phyloP scores from a whole-genome alignment of 495 filamentous ascomycete species.

The Penicillium tannophilum region DNA sequence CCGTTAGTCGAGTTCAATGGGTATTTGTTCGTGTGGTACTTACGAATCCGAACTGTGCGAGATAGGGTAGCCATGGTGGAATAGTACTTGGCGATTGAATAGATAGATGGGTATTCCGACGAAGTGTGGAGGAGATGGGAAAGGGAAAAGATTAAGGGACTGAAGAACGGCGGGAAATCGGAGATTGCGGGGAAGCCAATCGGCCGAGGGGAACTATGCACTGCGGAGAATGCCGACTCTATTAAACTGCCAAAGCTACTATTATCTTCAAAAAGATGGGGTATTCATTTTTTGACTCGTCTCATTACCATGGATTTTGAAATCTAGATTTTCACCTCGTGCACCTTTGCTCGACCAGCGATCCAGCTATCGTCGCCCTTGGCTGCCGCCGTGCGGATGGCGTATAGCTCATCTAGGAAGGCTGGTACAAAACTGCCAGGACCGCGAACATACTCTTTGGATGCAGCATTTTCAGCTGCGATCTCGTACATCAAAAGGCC shows the following conservation, averaged over 20 bases:
- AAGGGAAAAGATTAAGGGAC: not conserved
- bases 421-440: constrained; percentile 88
- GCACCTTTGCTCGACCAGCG: constrained; percentile 54
- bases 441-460: constrained; percentile 64
- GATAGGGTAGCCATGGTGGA: constrained; percentile 34
- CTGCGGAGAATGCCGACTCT: not conserved
- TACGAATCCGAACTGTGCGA: constrained; percentile 42
- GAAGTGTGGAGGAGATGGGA: not conserved
- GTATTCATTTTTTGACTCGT: not conserved
- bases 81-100: not conserved
- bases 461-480: constrained; percentile 73
- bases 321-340: constrained; percentile 38
- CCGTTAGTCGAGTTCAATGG: constrained; percentile 20
- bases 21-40: not conserved
- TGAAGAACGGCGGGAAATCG: constrained; percentile 1
- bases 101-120: not conserved
- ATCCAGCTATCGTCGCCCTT: constrained; percentile 57
- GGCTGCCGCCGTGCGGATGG: constrained; percentile 50
- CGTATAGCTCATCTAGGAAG: constrained; percentile 74
- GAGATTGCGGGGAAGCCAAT: constrained; percentile 30
- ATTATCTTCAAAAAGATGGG: no score
- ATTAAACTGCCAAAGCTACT: not conserved
- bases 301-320: not conserved
- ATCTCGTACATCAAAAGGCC: constrained; percentile 81
- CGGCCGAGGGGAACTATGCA: constrained; percentile 19